Base-by-base conservation (phyloP, 2,329 filamentous ascomycete species). In the Colletotrichum neosansevieriae region DNA sequence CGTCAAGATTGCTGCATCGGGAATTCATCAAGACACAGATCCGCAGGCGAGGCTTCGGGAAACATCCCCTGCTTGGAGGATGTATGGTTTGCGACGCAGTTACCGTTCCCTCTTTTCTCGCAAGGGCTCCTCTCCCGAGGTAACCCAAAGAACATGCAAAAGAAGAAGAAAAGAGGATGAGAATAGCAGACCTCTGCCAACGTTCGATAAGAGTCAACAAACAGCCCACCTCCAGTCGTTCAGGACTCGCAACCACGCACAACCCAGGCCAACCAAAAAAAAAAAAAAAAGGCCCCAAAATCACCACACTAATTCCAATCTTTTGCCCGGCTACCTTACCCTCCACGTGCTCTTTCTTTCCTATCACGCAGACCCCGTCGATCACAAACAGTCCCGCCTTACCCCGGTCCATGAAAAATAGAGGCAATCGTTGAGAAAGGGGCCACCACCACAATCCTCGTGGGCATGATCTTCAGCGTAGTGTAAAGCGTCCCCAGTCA, bases 41-140 rank as follows among this genome's bases (percentile, higher is more conserved):
- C 42, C 24, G 57, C 42, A 10, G 36, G 57, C 7, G 44, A 47
- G 49, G 57, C 42, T 29, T 59, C 57, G 34, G 40, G n/a, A 50
- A 50, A 10, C 24, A 24, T n/a, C 32, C 44, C 42, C 29, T 49
- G 57, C 9, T 15, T n/a, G 4, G 34, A n/a, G 24, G 51, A 38
- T 5, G 13, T 36, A 17, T 45, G n/a, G n/a, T n/a, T n/a, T n/a
- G n/a, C n/a, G n/a, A n/a, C n/a, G n/a, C n/a, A n/a, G n/a, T n/a
- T n/a, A n/a, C n/a, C n/a, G n/a, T n/a, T n/a, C n/a, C 54, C 40
- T 58, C 54, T 47, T 58, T 58, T 21, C 38, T 45, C n/a, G 2
- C 19, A 24, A 19, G 42, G n/a, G n/a, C 24, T 58, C 54, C 54
- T 45, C 24, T 58, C 12, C 11, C 17, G 24, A 58, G 29, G 40